phyloP scores from a whole-genome alignment of 2,329 filamentous ascomycete genomes.

The Orbilia blumenaviensis region DNA sequence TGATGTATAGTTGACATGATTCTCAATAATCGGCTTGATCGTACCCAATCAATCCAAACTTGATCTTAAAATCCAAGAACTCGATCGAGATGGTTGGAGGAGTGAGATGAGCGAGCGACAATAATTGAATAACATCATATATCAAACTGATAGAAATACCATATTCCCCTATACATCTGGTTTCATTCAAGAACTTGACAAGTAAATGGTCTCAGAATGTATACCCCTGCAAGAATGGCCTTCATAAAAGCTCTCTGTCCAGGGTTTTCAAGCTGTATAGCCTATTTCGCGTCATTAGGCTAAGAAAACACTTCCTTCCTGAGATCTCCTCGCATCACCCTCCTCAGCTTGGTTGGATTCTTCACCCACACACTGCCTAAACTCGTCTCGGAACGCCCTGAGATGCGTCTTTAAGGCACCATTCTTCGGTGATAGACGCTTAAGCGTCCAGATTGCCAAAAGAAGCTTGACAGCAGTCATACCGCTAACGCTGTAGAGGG shows the following conservation, averaged over 20 bases:
- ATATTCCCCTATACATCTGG: not conserved
- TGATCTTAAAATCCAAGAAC: not conserved
- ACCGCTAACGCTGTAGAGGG: constrained; percentile 29
- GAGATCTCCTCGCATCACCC: constrained; percentile 11
- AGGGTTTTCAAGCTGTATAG: not conserved
- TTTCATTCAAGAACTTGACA: not conserved
- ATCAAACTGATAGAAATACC: not conserved
- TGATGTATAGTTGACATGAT: not conserved
- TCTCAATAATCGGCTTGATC: not conserved
- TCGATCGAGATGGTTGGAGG: constrained; percentile 1
- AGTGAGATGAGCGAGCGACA: not conserved
- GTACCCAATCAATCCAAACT: not conserved
- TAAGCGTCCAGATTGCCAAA: not conserved
- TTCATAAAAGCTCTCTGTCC: not conserved
- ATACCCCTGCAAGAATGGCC: too few relatives aligned
- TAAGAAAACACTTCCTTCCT: constrained; percentile 29
- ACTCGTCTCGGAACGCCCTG: constrained; percentile 3
- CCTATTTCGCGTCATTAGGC: not conserved
- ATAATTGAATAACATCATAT: not conserved
- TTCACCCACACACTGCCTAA: constrained; percentile 4
- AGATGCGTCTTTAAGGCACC: not conserved
- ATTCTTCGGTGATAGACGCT: not conserved
- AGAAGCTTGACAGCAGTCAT: constrained; percentile 35
- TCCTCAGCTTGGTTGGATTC: constrained; percentile 2
- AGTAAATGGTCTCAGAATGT: not conserved